Percentiles rank a stretch among this genome's conserved stretches.
Conservation (phyloP, 441 rosid genomes). For the Gossypium schwendimanii region DNA sequence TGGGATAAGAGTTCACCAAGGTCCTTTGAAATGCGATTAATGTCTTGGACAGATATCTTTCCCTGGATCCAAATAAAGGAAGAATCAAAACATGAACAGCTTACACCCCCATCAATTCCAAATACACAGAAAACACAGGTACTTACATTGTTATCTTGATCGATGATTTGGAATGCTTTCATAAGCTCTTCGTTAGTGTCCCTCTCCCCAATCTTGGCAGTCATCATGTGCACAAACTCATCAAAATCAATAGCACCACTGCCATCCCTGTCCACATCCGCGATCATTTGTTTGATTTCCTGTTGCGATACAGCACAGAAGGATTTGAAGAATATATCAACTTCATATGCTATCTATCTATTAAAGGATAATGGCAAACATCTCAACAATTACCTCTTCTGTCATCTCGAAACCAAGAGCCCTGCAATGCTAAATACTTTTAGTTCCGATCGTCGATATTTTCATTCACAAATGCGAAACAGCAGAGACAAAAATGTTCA, state of each 20-base stretch:
- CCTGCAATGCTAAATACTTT: slow-evolving; percentile 39
- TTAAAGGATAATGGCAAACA: background rate
- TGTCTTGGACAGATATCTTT: slow-evolving; percentile 68
- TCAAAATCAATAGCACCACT: slow-evolving; percentile 93
- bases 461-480: background rate
- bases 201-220: slow-evolving; percentile 91
- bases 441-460: background rate
- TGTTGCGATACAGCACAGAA: slow-evolving; percentile 22
- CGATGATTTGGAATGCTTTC: slow-evolving; percentile 77
- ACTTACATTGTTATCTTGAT: slow-evolving; percentile 78
- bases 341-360: background rate
- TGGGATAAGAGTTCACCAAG: slow-evolving; percentile 79
- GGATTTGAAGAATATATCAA: background rate
- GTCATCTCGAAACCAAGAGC: slow-evolving; percentile 97
- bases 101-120: background rate
- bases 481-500: background rate
- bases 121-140: slow-evolving; percentile 5
- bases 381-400: slow-evolving; percentile 46
- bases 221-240: slow-evolving; percentile 93
- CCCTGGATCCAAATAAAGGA: slow-evolving; percentile 38
- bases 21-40: slow-evolving; percentile 66
- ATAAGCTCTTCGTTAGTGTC: slow-evolving; percentile 82
- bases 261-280: slow-evolving; percentile 93
- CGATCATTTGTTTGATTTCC: slow-evolving; percentile 94
- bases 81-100: slow-evolving; percentile 3